These are phyloP conservation scores for Pyrenophora graminea DNA, from an alignment of 2,329 filamentous ascomycete genomes.

Conservation along the genomic window DNA sequence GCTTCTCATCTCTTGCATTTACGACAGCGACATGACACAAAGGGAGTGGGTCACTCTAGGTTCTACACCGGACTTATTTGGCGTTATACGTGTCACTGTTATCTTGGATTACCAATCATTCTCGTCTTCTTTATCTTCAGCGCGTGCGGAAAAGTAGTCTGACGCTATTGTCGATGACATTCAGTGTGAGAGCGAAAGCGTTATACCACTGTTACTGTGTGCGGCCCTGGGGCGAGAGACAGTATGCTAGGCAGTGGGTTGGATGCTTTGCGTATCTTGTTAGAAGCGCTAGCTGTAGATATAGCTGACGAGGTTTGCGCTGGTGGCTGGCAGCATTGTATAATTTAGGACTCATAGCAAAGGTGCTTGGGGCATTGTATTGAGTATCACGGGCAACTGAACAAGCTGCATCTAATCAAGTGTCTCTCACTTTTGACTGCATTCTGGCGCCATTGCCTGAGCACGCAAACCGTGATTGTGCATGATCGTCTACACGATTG, in stretches of 20 bases:
- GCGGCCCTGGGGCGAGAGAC: slow-evolving; percentile 4
- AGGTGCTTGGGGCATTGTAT: slow-evolving; percentile 17
- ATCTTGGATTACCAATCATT: slow-evolving; percentile 33
- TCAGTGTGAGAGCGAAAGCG: slow-evolving; percentile 6
- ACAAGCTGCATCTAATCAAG: slow-evolving; percentile 14
- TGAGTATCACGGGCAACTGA: slow-evolving; percentile 9
- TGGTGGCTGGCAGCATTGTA: slow-evolving; percentile 21
- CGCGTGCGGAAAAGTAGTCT: slow-evolving; percentile 7
- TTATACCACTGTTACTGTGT: slow-evolving; percentile 13
- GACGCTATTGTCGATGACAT: slow-evolving; percentile 3
- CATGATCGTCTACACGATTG: too few species aligned
- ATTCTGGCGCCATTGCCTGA: not conserved
- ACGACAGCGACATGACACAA: slow-evolving; percentile 46
- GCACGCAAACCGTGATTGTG: too few species aligned
- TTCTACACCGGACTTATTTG: slow-evolving; percentile 31
- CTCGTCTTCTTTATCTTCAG: slow-evolving; percentile 15
- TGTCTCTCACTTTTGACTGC: not conserved
- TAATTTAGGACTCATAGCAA: slow-evolving; percentile 18
- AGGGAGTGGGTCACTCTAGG: slow-evolving; percentile 27
- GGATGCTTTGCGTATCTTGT: slow-evolving; percentile 5
- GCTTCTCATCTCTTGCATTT: slow-evolving; percentile 46
- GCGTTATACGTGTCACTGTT: slow-evolving; percentile 38
- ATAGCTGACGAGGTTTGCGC: not conserved
- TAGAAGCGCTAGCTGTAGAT: slow-evolving; percentile 5
- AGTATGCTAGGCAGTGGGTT: slow-evolving; percentile 5